phyloP scores from a whole-genome alignment of 176 grass and related monocot genomes.

The Carex littledalei region DNA sequence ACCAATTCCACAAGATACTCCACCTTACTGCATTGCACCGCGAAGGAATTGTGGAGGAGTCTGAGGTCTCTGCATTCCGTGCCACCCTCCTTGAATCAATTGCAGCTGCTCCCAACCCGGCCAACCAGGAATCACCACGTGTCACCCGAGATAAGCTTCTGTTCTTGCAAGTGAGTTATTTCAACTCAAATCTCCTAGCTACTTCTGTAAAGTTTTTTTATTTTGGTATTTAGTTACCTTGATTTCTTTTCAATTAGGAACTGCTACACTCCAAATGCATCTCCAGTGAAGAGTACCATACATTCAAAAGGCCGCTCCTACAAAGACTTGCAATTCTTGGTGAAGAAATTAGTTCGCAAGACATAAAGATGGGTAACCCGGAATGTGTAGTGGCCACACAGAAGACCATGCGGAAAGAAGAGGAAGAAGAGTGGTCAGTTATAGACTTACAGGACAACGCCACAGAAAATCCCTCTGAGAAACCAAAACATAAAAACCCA shows the following conservation, averaged over 20 bases:
- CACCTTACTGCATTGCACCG: slow-evolving; percentile 66
- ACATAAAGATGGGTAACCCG: slow-evolving; percentile 31
- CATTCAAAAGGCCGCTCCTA: slow-evolving; percentile 64
- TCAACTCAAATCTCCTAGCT: too few relatives aligned
- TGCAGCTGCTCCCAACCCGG: slow-evolving; percentile 19
- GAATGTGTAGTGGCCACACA: background rate
- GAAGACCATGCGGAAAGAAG: background rate
- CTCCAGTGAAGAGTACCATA: slow-evolving; percentile 70
- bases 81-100: slow-evolving; percentile 53
- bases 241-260: slow-evolving; percentile 32
- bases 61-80: slow-evolving; percentile 68
- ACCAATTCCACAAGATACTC: slow-evolving; percentile 92
- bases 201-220: too few relatives aligned
- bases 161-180: slow-evolving; percentile 59
- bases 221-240: background rate
- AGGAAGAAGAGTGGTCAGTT: slow-evolving; percentile 75
- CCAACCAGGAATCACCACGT: slow-evolving; percentile 41
- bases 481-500: slow-evolving; percentile 50
- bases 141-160: slow-evolving; percentile 80
- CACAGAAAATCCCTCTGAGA: slow-evolving; percentile 19
- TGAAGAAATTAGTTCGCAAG: slow-evolving; percentile 56
- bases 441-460: slow-evolving; percentile 75
- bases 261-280: slow-evolving; percentile 74
- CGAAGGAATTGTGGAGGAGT: slow-evolving; percentile 77
- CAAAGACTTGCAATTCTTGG: slow-evolving; percentile 69